Conservation (phyloP, 306 rosid genomes). For the Psophocarpus tetragonolobus region DNA sequence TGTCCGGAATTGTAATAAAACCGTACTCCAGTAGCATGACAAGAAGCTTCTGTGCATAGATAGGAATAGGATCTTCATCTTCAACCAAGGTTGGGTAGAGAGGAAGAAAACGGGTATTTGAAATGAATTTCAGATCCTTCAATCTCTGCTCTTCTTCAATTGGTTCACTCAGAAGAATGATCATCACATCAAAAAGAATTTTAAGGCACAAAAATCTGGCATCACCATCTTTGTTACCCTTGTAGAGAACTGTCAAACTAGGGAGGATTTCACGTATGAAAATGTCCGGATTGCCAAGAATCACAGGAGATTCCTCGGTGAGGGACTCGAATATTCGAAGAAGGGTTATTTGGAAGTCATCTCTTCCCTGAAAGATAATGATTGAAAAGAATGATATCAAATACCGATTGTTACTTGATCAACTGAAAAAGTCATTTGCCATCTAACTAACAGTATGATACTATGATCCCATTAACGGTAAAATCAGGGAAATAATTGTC, state of each 20-base stretch:
- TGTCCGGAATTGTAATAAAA: conserved; percentile 77
- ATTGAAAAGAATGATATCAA: conserved; percentile 33
- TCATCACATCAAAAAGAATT: conserved; percentile 81
- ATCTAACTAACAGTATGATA: conserved; percentile 13
- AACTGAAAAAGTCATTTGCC: not conserved
- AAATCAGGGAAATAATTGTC: not conserved
- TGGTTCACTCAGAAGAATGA: conserved; percentile 73
- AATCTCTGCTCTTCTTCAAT: conserved; percentile 66
- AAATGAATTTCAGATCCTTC: conserved; percentile 64
- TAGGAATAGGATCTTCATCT: conserved; percentile 96
- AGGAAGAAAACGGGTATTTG: conserved; percentile 82
- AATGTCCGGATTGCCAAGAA: conserved; percentile 70
- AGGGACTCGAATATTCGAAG: conserved; percentile 86
- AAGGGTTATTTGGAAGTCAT: conserved; percentile 93
- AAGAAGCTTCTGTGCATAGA: conserved; percentile 96
- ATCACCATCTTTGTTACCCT: conserved; percentile 95
- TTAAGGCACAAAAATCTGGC: conserved; percentile 97
- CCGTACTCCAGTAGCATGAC: conserved; percentile 85
- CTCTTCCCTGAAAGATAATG: conserved; percentile 84
- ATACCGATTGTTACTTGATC: conserved; percentile 19
- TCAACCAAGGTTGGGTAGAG: conserved; percentile 88
- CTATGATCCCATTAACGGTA: conserved; percentile 6
- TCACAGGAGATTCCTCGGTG: conserved; percentile 67
- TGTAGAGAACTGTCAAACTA: conserved; percentile 85
- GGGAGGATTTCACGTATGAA: conserved; percentile 84